These are phyloP conservation scores for Aspergillus neotritici DNA, from an alignment of 2,329 filamentous ascomycete species.

Conservation along the genomic window DNA sequence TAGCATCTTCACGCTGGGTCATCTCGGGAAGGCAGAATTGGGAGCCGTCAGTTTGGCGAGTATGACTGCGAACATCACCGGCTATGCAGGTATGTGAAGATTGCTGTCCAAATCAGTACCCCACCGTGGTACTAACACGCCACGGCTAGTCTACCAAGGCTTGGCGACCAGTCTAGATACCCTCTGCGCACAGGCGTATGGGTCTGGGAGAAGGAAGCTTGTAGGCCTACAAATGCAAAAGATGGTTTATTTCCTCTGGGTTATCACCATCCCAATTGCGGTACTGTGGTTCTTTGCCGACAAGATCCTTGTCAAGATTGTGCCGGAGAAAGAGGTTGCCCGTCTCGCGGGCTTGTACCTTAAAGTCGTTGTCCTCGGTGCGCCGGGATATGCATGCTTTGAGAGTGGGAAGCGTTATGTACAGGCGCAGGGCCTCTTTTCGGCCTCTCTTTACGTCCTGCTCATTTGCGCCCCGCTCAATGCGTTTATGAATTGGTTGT, in stretches of 20 bases:
- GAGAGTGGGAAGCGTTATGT: constrained; percentile 79
- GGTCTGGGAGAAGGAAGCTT: constrained; percentile 80
- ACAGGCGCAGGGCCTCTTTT: constrained; percentile 83
- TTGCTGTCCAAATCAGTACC: background rate
- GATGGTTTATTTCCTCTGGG: constrained; percentile 72
- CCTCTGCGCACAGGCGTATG: constrained; percentile 88
- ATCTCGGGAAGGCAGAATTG: constrained; percentile 65
- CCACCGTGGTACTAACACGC: background rate
- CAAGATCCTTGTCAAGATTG: constrained; percentile 58
- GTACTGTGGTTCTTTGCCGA: constrained; percentile 66
- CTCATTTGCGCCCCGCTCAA: constrained; percentile 78
- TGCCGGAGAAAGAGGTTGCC: constrained; percentile 67
- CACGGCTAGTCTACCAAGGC: constrained; percentile 60
- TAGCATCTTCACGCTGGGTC: constrained; percentile 71
- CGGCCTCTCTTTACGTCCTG: constrained; percentile 74
- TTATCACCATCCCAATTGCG: constrained; percentile 65
- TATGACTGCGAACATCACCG: constrained; percentile 76
- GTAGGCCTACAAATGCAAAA: constrained; percentile 79
- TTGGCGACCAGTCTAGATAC: constrained; percentile 87
- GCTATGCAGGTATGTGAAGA: constrained; percentile 46
- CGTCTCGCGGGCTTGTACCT: constrained; percentile 68
- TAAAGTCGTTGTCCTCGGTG: constrained; percentile 62
- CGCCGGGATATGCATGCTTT: constrained; percentile 70
- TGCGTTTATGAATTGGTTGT: constrained; percentile 70
- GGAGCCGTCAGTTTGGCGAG: constrained; percentile 63